phyloP scores from a whole-genome alignment of 116 monocot species.

The Iris pallida region DNA sequence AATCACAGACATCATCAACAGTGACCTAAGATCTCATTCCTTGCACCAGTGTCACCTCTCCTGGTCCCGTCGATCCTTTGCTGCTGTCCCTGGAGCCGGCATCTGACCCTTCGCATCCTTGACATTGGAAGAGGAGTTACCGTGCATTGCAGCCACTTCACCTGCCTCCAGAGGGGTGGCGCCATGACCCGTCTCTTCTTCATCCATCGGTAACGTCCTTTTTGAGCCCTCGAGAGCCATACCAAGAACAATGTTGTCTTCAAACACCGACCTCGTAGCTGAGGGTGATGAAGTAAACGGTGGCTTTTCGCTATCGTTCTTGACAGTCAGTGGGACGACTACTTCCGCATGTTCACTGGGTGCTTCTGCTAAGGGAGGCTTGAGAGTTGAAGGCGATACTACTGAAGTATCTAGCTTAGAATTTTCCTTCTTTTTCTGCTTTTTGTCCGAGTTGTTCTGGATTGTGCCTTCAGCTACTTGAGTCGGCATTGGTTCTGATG shows the following conservation, averaged over 20 bases:
- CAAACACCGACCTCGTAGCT: slow-evolving; percentile 27
- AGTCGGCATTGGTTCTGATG: slow-evolving; percentile 25
- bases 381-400: slow-evolving; percentile 9
- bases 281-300: background rate
- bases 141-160: slow-evolving; percentile 7
- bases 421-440: slow-evolving; percentile 28
- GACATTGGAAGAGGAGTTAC: background rate
- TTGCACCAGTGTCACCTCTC: background rate
- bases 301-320: slow-evolving; percentile 32
- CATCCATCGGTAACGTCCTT: slow-evolving; percentile 70
- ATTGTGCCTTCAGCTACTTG: slow-evolving; percentile 25
- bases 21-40: too few species aligned
- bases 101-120: slow-evolving; percentile 1
- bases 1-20: too few species aligned
- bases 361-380: slow-evolving; percentile 1
- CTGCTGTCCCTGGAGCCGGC: background rate
- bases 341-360: slow-evolving; percentile 12
- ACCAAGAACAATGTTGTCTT: slow-evolving; percentile 72
- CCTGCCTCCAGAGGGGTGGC: background rate
- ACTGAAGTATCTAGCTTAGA: slow-evolving; percentile 18
- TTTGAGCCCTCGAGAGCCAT: slow-evolving; percentile 77
- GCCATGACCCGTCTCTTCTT: slow-evolving; percentile 8
- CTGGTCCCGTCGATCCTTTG: background rate
- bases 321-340: slow-evolving; percentile 5
- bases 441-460: slow-evolving; percentile 7